Base-by-base conservation (phyloP, 2,329 filamentous ascomycete genomes). In the Rhynchosporium graminicola region DNA sequence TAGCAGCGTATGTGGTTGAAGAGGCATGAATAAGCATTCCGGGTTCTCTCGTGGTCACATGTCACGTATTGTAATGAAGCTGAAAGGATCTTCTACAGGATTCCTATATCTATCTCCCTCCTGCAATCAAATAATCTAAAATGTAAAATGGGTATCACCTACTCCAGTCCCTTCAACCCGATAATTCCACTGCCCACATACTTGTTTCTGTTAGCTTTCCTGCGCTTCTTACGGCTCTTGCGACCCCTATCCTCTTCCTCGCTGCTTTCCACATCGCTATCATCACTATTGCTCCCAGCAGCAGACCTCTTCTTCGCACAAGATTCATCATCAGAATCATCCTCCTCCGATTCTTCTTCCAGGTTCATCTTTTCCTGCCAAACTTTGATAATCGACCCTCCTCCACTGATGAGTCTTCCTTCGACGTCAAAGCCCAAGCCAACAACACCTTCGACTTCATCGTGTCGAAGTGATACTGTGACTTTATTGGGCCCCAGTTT, bases 331-430 rank as follows among this genome's bases (percentile, higher is more conserved):
- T 82, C 80, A 0, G 77, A 81, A 1, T 80, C 81, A 0, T 83
- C 82, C 0, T 80, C 81, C 1, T 80, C 80, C 1, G 74, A 74
- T 2, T 69, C 69, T 36, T 74, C 71, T 1, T 78, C 80, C 28
- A 81, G 74, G 62, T 79, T 80, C n/a, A 83, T 79, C 64, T 88
- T 84, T 73, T 95, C 86, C 64, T 87, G 86, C 95, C 95, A 99
- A 1, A 98, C 87, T 76, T 97, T 97, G 66, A 99, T 84, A 0
- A 87, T 87, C 69, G 83, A 84, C 0, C 95, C 95, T 59, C 95
- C 95, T 10, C 92, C 93, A 71, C 88, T 96, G 69, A 99, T 92
- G 81, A 99, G 86, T 51, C 95, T 83, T 51, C 92, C 91, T 57
- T 88, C 86, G 57, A 89, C 88, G 76, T 98, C 95, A 67, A 98